phyloP scores from a whole-genome alignment of 2,329 filamentous ascomycete genomes.

The Juglanconis oblonga region DNA sequence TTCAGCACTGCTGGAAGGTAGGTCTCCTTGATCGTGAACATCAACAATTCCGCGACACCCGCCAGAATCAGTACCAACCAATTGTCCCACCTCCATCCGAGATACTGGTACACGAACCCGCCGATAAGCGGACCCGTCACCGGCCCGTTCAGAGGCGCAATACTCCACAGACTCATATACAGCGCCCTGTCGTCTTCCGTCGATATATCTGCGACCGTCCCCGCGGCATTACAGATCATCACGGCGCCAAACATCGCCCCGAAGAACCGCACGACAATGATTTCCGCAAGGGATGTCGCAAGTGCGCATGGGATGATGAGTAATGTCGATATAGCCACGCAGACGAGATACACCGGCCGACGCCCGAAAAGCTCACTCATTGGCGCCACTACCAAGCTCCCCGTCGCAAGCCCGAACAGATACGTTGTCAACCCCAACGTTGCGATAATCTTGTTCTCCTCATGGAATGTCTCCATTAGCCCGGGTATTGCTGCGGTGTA shows the following conservation, averaged over 20 bases:
- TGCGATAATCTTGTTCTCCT: slow-evolving; percentile 49
- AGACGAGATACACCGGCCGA: slow-evolving; percentile 62
- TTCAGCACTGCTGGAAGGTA: slow-evolving; percentile 72
- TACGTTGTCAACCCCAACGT: slow-evolving; percentile 75
- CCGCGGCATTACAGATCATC: slow-evolving; percentile 80
- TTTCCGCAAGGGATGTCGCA: slow-evolving; percentile 59
- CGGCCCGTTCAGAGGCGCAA: slow-evolving; percentile 81
- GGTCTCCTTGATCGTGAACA: slow-evolving; percentile 67
- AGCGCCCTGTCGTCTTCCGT: slow-evolving; percentile 75
- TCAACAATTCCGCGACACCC: slow-evolving; percentile 57
- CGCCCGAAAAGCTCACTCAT: slow-evolving; percentile 66
- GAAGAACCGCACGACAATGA: slow-evolving; percentile 68
- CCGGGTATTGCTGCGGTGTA: slow-evolving; percentile 69
- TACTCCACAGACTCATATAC: slow-evolving; percentile 78
- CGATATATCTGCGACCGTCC: slow-evolving; percentile 81
- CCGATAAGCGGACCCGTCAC: slow-evolving; percentile 63
- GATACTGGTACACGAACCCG: slow-evolving; percentile 72
- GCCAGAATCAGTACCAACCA: slow-evolving; percentile 76
- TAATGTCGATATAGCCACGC: slow-evolving; percentile 59
- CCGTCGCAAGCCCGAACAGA: slow-evolving; percentile 66
- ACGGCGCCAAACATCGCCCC: slow-evolving; percentile 55
- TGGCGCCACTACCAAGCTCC: slow-evolving; percentile 70
- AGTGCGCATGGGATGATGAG: slow-evolving; percentile 69
- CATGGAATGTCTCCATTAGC: slow-evolving; percentile 62
- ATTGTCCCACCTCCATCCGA: slow-evolving; percentile 87